Conservation (phyloP, 2,329 filamentous ascomycete species). For the Colletotrichum somersetense region DNA sequence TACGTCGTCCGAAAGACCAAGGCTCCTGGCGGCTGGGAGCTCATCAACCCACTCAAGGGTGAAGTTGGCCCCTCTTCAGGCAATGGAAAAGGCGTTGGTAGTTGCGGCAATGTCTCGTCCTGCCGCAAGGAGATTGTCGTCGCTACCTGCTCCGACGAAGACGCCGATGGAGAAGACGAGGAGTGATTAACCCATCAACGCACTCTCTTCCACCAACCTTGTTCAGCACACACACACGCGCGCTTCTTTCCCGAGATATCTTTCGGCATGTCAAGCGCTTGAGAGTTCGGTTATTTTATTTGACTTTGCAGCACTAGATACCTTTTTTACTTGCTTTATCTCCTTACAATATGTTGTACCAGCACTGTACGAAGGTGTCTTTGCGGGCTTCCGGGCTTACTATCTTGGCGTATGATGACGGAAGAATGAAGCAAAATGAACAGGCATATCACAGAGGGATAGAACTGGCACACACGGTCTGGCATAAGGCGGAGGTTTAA, state of each 20-base stretch:
- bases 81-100: constrained; percentile 38
- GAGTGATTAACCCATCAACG: not conserved
- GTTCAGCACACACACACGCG: not conserved
- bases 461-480: not conserved
- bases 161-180: constrained; percentile 42
- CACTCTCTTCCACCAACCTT: not conserved
- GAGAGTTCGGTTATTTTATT: not conserved
- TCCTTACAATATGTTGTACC: not conserved
- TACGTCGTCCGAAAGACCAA: constrained; percentile 51
- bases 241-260: not conserved
- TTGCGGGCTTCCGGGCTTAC: not conserved
- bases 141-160: constrained; percentile 31
- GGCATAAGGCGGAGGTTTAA: not conserved
- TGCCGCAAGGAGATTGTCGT: constrained; percentile 29
- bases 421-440: not conserved
- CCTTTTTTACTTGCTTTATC: constrained; percentile 5
- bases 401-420: not conserved
- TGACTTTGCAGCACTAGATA: constrained; percentile 5
- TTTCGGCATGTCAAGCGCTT: constrained; percentile 5
- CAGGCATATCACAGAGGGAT: constrained; percentile 4
- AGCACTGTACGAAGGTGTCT: constrained; percentile 3
- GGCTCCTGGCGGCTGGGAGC: constrained; percentile 49
- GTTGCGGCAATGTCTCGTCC: constrained; percentile 14
- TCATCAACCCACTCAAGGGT: constrained; percentile 49
- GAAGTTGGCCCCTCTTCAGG: constrained; percentile 37